These are phyloP conservation scores for Neurospora terricola DNA, from an alignment of 495 filamentous ascomycete genomes.

Conservation along the genomic window DNA sequence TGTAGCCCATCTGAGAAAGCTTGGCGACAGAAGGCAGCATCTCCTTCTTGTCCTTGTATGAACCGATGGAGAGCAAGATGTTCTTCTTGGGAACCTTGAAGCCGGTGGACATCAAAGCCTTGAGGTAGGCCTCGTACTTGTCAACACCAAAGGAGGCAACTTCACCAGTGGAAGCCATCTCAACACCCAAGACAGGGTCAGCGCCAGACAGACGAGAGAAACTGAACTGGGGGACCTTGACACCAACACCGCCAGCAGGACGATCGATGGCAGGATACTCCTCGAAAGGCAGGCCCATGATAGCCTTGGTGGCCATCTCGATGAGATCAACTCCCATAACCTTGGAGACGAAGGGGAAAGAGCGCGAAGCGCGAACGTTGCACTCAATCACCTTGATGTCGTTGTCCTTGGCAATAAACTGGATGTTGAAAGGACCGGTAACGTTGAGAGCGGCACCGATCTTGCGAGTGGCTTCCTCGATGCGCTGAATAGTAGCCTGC, in stretches of 20 bases:
- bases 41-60: slow-evolving; percentile 95
- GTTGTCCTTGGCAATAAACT: slow-evolving; percentile 99
- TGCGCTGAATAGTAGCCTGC: slow-evolving; percentile 75
- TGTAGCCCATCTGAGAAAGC: slow-evolving; percentile 80
- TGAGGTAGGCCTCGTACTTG: slow-evolving; percentile 96
- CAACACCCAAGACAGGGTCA: slow-evolving; percentile 91
- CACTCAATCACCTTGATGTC: slow-evolving; percentile 99
- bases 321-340: slow-evolving; percentile 97
- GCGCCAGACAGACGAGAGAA: slow-evolving; percentile 95
- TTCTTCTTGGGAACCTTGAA: slow-evolving; percentile 97
- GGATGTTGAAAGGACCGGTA: slow-evolving; percentile 96
- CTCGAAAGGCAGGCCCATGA: slow-evolving; percentile 71
- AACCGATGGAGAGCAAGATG: slow-evolving; percentile 89
- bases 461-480: slow-evolving; percentile 90
- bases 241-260: slow-evolving; percentile 77
- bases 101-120: slow-evolving; percentile 87
- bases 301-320: slow-evolving; percentile 97
- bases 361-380: slow-evolving; percentile 91
- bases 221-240: slow-evolving; percentile 98
- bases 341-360: slow-evolving; percentile 97
- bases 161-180: slow-evolving; percentile 98
- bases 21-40: slow-evolving; percentile 88
- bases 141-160: slow-evolving; percentile 93
- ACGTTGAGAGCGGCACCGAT: slow-evolving; percentile 92
- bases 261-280: slow-evolving; percentile 72